Base-by-base conservation (phyloP, 352 stramenopile genomes). In the Phytophthora tubulina region DNA sequence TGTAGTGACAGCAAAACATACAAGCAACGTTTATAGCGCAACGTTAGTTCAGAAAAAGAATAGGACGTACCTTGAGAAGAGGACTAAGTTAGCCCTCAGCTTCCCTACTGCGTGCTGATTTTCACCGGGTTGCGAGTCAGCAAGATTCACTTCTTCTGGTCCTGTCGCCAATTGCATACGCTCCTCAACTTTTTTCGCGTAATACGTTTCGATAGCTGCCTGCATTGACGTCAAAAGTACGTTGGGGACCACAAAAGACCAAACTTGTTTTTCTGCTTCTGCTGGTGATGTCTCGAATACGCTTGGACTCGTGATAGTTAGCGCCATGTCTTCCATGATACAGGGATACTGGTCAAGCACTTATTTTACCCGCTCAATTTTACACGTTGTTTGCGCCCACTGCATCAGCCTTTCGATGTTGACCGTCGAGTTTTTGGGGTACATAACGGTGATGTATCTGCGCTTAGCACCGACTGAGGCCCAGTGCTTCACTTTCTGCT, bases 321-420 rank as follows among this genome's bases (percentile, higher is more conserved):
- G 9, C 2, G 48, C 35, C 17, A 64, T 64, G n/a, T 64, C 32
- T 17, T 64, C 44, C 44, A 64, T 38, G 17, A 64, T 46, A 21
- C 48, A 33, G 10, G 57, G 45, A 30, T 64, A 56, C 14, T 55
- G 44, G 2, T 56, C 35, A 11, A 56, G 57, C 3, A 65, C 57
- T 21, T 21, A 21, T 21, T 21, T 21, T 21, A 21, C 21, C 21
- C 21, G 21, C 21, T 21, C 21, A 21, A 21, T 21, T 21, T 21
- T 21, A 21, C 21, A 21, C 21, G 21, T 21, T 21, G 21, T 21
- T 21, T 21, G 21, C 21, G 21, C 21, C 21, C 21, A 21, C 21
- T 21, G 21, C 21, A 21, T 21, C 21, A 21, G 21, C 21, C 21
- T 21, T 21, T 21, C 21, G 21, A 21, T 21, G 21, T 21, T 21